These are phyloP conservation scores for Fusarium sarcochroum DNA, from an alignment of 2,329 filamentous ascomycete species.

Conservation along the genomic window DNA sequence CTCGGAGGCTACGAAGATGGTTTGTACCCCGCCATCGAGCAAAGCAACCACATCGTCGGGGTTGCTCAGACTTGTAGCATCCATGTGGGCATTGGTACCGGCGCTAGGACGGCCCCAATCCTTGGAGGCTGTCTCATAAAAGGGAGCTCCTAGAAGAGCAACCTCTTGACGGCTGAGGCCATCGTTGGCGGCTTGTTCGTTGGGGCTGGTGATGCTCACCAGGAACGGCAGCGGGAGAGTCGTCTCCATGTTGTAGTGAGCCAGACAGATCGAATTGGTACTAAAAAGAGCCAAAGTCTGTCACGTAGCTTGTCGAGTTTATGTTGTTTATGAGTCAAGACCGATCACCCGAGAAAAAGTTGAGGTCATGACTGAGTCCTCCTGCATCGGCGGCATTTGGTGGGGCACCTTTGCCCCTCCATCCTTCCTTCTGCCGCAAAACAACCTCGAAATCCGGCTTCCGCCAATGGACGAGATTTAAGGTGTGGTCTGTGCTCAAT, in stretches of 20 bases:
- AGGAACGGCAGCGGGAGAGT: conserved; percentile 75
- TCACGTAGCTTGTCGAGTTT: conserved; percentile 12
- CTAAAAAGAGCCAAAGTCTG: background rate
- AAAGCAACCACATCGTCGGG: conserved; percentile 82
- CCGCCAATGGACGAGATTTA: conserved; percentile 47
- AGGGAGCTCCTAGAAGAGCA: conserved; percentile 70
- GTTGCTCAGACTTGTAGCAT: conserved; percentile 78
- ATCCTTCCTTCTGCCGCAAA: conserved; percentile 35
- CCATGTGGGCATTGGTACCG: conserved; percentile 77
- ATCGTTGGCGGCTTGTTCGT: conserved; percentile 62
- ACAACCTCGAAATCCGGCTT: conserved; percentile 34
- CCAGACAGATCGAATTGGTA: conserved; percentile 23
- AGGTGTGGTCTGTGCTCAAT: conserved; percentile 54
- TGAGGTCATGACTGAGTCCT: conserved; percentile 46
- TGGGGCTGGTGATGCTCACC: conserved; percentile 68
- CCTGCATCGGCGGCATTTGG: conserved; percentile 50
- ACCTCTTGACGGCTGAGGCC: conserved; percentile 71
- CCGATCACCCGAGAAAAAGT: conserved; percentile 43
- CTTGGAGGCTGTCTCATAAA: conserved; percentile 67
- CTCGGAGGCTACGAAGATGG: conserved; percentile 82
- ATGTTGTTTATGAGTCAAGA: conserved; percentile 45
- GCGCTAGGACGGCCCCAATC: conserved; percentile 64
- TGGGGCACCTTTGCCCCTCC: conserved; percentile 51
- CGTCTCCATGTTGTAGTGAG: conserved; percentile 68
- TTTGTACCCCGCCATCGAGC: conserved; percentile 87